Base-by-base conservation (phyloP, 768 basidiomycete genomes). In the Hebeloma cylindrosporum region DNA sequence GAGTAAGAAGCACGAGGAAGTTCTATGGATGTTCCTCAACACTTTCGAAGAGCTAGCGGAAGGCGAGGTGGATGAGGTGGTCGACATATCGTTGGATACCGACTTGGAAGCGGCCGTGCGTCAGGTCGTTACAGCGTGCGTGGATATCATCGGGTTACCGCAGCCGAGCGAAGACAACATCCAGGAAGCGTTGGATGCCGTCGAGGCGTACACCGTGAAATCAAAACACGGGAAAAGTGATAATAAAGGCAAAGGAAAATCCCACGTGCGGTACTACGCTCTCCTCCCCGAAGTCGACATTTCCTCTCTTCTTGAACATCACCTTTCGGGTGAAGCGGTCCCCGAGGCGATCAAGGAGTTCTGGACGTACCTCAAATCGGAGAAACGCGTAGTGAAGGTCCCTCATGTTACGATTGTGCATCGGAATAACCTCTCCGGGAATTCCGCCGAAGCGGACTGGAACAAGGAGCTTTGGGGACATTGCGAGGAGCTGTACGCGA, bases 381-480 rank as follows among this genome's bases (percentile, higher is more conserved):
- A 63, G 0, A 58, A 68, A 4, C 72, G 88, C 18, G 63, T 95
- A 10, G 60, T 77, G 11, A 52, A 62, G 29, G 66, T 75, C 3
- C 92, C 94, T 1, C 96, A 98, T 65, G 73, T 96, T 44, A 98
- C 95, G 1, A 69, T 98, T 47, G 84, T 85, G 22, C 96, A 99
- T 64, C 61, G 63, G 51, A 82, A 81, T 16, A 46, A 64, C n/a
- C 44, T 68, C 40, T 58, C 57, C 16, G 51, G 29, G 20, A 13
- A 1, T 25, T 36, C 31, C 22, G 11, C 31, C 7, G 28, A 37
- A 9, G 29, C 28, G 1, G 33, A 44, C 16, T 7, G 33, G 8
- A 34, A 34, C 17, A 47, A 56, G 31, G 59, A 51, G 7, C 46
- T 77, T 2, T 79, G 79, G 78, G 71, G 74, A 11, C 61, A 64